Evolutionary conservation across 73 alveolate species (phyloP).

Genomic region (Uronychia setigera): DNA sequence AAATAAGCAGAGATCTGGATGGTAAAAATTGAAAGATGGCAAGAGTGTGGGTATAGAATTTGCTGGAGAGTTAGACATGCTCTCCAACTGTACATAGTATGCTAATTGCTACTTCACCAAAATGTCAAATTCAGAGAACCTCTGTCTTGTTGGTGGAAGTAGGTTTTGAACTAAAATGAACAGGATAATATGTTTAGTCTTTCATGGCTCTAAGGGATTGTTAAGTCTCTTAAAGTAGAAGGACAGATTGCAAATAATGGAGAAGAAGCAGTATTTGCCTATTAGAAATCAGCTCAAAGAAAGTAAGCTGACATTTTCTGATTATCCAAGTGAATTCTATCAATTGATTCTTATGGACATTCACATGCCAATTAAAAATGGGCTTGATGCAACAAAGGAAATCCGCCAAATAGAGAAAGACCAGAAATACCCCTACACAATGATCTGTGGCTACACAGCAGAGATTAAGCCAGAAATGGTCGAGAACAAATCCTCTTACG

Average conservation of each 20-base stretch:
- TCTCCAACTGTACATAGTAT: too few species aligned
- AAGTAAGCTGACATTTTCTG: neutral
- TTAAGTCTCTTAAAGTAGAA: neutral
- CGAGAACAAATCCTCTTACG: too few species aligned
- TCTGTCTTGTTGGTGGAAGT: neutral
- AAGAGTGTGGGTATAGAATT: too few species aligned
- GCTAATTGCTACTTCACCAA: neutral
- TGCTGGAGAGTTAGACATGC: too few species aligned
- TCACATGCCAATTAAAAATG: neutral
- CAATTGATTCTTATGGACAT: neutral
- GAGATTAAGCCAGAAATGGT: too few species aligned
- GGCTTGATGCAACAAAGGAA: neutral
- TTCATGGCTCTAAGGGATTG: neutral
- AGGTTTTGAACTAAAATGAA: too few species aligned
- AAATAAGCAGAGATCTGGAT: neutral
- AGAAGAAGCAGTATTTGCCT: neutral
- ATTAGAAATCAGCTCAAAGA: neutral
- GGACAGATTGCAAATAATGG: neutral
- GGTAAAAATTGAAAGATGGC: neutral
- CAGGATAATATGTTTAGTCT: neutral
- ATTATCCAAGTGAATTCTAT: neutral
- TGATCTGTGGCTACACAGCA: too few species aligned
- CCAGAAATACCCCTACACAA: too few species aligned
- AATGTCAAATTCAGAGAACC: neutral
- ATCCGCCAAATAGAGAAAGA: neutral